Base-by-base conservation (phyloP, 257 asterid genomes). In the Ehretia macrophylla region DNA sequence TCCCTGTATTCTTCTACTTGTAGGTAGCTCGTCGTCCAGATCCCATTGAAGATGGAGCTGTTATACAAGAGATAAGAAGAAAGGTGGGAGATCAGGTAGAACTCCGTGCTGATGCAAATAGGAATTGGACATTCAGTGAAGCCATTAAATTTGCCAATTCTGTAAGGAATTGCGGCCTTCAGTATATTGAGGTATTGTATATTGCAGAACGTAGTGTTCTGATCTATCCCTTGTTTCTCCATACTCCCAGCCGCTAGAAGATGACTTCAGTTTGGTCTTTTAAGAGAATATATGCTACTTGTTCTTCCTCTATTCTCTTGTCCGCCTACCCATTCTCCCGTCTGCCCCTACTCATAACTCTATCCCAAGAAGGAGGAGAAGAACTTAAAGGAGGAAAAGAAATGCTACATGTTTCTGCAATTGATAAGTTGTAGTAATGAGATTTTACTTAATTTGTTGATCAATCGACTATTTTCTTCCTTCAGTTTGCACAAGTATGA, bases 61-160 rank as follows among this genome's bases (percentile, higher is more conserved):
- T 92, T 60, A 80, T 93, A 71, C 75, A 76, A 81, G 96, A 85
- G 75, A 83, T 93, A 65, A 80, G 99, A 65, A 83, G 71, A 74
- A 80, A 70, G 69, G 91, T 93, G 58, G 97, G 99, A 51, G 50
- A 71, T 47, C 48, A 72, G 27, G 72, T 93, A 71, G 79, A 80
- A 65, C 79, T 93, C 22, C 94, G 97, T 45, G 99, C 77, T 64
- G 99, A 93, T 75, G 99, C 97, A 49, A 93, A 93, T 65, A 72
- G 79, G 74, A 76, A 78, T 72, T 93, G 99, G 99, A 78, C 77
- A 42, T 83, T 80, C 63, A 81, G 77, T 22, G 83, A 85, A 68
- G 97, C 99, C 32, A 65, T 83, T 56, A 72, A 73, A 74, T 93
- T 93, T 69, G 99, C 95, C 21, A 61, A 22, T 58, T 72, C 81